A percentile compares a stretch with the other conserved stretches of the same genome.
phyloP scores from a whole-genome alignment of 495 filamentous ascomycete species.

The Venustampulla echinocandica region DNA sequence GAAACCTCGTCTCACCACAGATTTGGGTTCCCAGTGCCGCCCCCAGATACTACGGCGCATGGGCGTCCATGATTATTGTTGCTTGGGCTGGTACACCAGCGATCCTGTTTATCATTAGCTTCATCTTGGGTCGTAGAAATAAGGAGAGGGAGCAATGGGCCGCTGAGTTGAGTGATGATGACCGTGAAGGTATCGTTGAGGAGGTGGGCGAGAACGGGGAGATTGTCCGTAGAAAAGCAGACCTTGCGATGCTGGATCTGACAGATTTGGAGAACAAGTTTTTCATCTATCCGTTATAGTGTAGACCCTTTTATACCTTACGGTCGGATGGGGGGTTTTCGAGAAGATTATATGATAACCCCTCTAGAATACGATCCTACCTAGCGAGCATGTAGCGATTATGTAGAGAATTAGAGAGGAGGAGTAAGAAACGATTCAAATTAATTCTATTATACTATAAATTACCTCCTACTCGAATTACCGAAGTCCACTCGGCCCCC shows the following conservation, averaged over 20 bases:
- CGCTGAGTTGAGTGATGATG: conserved; percentile 11
- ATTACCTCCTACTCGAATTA: no score
- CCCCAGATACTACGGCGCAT: conserved; percentile 41
- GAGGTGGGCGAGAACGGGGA: conserved; percentile 17
- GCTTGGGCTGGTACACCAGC: conserved; percentile 21
- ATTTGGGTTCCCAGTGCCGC: conserved; percentile 10
- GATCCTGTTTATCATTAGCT: conserved; percentile 19
- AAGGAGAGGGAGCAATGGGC: conserved; percentile 13
- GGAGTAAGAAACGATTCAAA: no score
- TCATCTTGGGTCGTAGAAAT: conserved; percentile 18
- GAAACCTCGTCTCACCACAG: conserved; percentile 1
- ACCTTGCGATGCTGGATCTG: conserved; percentile 23
- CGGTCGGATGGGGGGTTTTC: no score
- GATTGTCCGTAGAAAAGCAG: conserved; percentile 16
- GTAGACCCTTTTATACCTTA: no score
- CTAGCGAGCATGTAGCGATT: no score
- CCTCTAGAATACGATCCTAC: no score
- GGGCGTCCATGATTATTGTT: conserved; percentile 24
- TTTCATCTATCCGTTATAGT: conserved; percentile 23
- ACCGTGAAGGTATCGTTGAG: conserved; percentile 12
- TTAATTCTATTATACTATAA: no score
- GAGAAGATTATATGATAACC: no score
- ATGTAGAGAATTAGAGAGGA: no score
- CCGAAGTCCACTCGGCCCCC: no score
- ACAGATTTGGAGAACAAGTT: conserved; percentile 25